Base-by-base conservation (phyloP, 1,139 yeast genomes). In the Wickerhamomyces sp. region DNA sequence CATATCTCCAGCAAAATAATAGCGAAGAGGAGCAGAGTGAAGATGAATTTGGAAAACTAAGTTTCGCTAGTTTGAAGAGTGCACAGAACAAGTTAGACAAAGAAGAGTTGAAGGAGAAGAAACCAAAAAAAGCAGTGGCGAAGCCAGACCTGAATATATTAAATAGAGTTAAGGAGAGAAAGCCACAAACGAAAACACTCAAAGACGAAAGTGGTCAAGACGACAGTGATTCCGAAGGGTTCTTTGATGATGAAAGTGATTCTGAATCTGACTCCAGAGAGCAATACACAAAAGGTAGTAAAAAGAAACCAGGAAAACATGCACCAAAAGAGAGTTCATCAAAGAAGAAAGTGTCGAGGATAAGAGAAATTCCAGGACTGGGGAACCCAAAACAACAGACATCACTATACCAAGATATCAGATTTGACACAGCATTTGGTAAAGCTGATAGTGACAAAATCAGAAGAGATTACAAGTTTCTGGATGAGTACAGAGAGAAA, bases 351-450 rank as follows among this genome's bases (percentile, higher is more conserved):
- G 93, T 82, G 1, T 66, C 87, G 0, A 69, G 66, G 47, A 67
- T 87, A 27, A 68, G 96, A 46, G 76, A 78, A 23, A 78, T 87
- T 15, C 91, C 89, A 0, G 95, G 95, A 0, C 58, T 85, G 29
- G 71, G 68, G 26, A 46, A 49, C 17, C 58, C 68, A 15, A 64
- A 64, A 45, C 52, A 61, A 31, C 62, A 64, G 31, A 56, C 66
- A 28, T 57, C 66, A 22, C 57, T 78, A 25, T 77, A 83, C 53
- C 70, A 76, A 35, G 98, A 91, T 62, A 78, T 93, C 23, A 70
- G 98, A 47, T 91, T 91, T 57, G 96, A 89, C 59, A 74, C 93
- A 1, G 88, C 95, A 0, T 76, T 78, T 45, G 97, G 97, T 39
- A 82, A 78, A 49, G 85, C 94, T 1, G 91, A 88, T 53, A 61